Evolutionary conservation across 2,329 filamentous ascomycete species (phyloP).

Genomic region (Diaporthe sp.): DNA sequence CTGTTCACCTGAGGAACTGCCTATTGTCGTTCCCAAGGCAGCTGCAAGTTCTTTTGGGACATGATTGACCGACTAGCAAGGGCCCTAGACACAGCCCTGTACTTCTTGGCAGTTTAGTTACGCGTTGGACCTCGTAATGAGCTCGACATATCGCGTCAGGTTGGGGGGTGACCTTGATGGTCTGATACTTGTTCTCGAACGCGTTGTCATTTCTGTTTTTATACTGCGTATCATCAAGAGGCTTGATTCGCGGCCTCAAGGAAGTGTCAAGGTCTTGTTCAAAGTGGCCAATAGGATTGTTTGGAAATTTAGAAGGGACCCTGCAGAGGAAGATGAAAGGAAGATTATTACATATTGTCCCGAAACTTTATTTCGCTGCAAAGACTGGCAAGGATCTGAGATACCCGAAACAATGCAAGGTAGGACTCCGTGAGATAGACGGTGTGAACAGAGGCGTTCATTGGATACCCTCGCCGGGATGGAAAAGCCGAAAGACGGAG

Average conservation of each 20-base stretch:
- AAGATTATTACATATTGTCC: not conserved
- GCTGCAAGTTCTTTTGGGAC: not conserved
- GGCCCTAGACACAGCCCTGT: not conserved
- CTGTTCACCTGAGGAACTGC: not conserved
- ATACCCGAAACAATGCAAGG: conserved; percentile 2
- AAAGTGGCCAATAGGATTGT: not conserved
- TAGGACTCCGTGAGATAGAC: not conserved
- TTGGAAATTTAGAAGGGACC: not conserved
- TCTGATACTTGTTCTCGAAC: not conserved
- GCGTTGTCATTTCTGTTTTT: not conserved
- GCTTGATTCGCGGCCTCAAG: not conserved
- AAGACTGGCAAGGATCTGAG: not conserved
- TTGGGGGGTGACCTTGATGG: not conserved
- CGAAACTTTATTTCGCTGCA: conserved; percentile 11
- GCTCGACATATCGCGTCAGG: not conserved
- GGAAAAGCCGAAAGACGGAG: conserved; percentile 15
- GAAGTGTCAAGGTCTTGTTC: not conserved
- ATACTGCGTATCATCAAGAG: not conserved
- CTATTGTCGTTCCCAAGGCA: not conserved
- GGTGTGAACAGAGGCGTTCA: not conserved
- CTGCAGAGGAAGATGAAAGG: not conserved
- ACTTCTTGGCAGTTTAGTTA: not conserved
- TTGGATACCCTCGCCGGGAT: conserved; percentile 7
- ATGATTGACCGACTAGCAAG: not conserved
- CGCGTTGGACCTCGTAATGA: not conserved